Evolutionary conservation across 2,329 filamentous ascomycete species (phyloP).

Genomic region (Xylariomycetidae sp.): DNA sequence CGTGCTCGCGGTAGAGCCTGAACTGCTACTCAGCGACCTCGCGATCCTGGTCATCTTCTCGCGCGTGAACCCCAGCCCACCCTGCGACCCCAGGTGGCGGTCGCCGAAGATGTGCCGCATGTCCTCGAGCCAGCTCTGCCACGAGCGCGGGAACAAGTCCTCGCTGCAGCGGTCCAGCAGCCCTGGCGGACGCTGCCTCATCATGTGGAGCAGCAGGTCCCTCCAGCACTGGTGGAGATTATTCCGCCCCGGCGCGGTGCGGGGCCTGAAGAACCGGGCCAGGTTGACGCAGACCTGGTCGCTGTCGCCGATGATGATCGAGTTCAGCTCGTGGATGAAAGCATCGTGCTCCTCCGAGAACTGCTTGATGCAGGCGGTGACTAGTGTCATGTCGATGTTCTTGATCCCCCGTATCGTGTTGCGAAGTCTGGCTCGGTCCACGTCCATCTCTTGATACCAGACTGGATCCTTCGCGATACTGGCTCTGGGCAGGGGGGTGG

Average conservation of each 20-base stretch:
- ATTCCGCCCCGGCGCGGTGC: not conserved
- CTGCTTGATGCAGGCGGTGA: not conserved
- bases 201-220: not conserved
- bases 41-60: not conserved
- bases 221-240: conserved; percentile 1
- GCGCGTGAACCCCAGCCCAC: not conserved
- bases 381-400: not conserved
- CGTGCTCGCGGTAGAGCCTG: not conserved
- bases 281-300: conserved; percentile 2
- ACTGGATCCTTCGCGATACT: not conserved
- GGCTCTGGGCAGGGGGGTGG: too few relatives aligned
- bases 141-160: not conserved
- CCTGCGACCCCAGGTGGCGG: not conserved
- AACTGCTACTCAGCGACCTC: too few relatives aligned
- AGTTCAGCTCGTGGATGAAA: conserved; percentile 5
- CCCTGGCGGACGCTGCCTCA: not conserved
- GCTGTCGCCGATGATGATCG: conserved; percentile 1
- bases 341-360: conserved; percentile 1
- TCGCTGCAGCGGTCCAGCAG: conserved; percentile 1
- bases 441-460: not conserved
- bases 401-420: not conserved
- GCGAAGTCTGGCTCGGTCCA: conserved; percentile 1
- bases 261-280: not conserved
- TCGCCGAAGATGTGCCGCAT: not conserved
- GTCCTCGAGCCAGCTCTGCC: conserved; percentile 1